These are phyloP conservation scores for Beta macrorhiza DNA, from an alignment of 179 eudicot genomes.

Conservation along the genomic window DNA sequence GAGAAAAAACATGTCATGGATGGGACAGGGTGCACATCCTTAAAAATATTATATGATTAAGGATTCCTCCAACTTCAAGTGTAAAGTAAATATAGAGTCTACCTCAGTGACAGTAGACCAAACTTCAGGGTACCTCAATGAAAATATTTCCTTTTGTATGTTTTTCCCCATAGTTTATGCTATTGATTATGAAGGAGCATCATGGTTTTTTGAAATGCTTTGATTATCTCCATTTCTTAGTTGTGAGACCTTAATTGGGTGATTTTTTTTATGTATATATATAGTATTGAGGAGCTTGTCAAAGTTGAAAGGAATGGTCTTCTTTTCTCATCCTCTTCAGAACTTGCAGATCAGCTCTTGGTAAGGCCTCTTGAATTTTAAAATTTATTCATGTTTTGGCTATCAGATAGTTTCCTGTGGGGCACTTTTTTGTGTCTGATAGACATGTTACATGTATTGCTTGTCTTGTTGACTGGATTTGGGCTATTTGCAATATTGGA, in stretches of 20 bases:
- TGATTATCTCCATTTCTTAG: neutral
- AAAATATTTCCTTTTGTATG: neutral
- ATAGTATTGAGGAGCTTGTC: conserved; percentile 90
- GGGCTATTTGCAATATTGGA: too few species aligned
- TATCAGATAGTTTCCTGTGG: neutral
- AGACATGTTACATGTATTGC: neutral
- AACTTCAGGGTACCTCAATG: neutral
- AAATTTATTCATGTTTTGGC: neutral
- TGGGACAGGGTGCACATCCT: neutral
- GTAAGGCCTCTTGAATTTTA: conserved; percentile 40
- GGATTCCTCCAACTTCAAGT: neutral
- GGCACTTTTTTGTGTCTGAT: neutral
- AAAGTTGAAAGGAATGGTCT: conserved; percentile 85
- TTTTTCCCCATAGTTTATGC: neutral
- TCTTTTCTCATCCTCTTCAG: conserved; percentile 93
- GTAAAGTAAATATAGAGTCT: neutral
- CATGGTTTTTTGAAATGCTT: neutral
- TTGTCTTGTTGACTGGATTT: neutral
- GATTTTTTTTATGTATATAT: neutral
- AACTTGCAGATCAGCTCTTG: conserved; percentile 86
- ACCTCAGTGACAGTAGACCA: neutral
- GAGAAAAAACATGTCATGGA: too few species aligned
- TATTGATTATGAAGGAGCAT: neutral
- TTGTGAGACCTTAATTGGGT: neutral
- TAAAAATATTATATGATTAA: too few species aligned